Percentiles rank a stretch among this genome's conserved stretches.
Evolutionary conservation across 2,329 filamentous ascomycete genomes (phyloP).

Genomic region (Xylariaceae sp.): DNA sequence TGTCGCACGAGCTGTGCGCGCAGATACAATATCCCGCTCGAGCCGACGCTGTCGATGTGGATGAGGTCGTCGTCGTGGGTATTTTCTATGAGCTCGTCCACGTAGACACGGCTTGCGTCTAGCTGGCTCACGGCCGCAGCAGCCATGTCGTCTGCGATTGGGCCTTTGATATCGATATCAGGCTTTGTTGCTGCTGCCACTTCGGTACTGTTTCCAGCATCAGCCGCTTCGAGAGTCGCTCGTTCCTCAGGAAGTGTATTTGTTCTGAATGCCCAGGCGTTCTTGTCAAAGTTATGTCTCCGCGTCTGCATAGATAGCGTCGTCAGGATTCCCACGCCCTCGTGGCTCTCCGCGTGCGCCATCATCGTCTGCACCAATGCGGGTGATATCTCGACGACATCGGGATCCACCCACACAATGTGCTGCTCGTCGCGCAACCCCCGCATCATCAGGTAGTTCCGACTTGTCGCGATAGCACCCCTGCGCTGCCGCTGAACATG

Average conservation of each 20-base stretch:
- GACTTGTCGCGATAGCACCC: constrained; percentile 25
- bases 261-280: constrained; percentile 28
- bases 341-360: constrained; percentile 21
- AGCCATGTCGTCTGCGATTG: constrained; percentile 19
- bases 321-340: constrained; percentile 30
- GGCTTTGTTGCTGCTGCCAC: too few relatives aligned
- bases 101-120: constrained; percentile 19
- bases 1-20: constrained; percentile 28
- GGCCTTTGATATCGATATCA: constrained; percentile 17
- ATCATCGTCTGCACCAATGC: constrained; percentile 31
- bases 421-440: constrained; percentile 29
- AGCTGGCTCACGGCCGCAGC: constrained; percentile 16
- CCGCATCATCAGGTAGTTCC: constrained; percentile 32
- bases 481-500: constrained; percentile 25
- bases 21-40: constrained; percentile 33
- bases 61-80: constrained; percentile 29
- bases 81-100: constrained; percentile 23
- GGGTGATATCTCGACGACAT: constrained; percentile 30
- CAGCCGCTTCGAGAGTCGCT: too few relatives aligned
- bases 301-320: constrained; percentile 29
- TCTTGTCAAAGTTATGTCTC: constrained; percentile 33
- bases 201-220: constrained; percentile 1
- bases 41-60: constrained; percentile 32
- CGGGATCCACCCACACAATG: constrained; percentile 34
- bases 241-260: background rate